Base-by-base conservation (phyloP, 192 early-diverging fungal genomes). In the Endogone sp. region DNA sequence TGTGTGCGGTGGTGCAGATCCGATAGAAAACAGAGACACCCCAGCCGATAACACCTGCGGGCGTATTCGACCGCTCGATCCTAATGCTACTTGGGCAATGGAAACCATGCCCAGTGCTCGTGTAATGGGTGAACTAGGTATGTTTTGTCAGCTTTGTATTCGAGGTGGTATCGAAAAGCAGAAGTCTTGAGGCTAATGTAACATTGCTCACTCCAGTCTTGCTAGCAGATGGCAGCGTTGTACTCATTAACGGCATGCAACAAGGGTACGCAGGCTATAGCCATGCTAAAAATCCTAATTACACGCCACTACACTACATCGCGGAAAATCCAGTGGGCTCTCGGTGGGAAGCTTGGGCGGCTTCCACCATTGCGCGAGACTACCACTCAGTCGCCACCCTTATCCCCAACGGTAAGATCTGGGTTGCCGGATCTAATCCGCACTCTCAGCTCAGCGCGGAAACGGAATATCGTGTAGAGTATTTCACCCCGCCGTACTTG, bases 231-330 rank as follows among this genome's bases (percentile, higher is more conserved):
- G 84, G 86, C 31, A 86, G 72, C 23, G 28, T 85, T 21, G 54
- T 90, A 56, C 70, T 85, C 67, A 59, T 90, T n/a, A 90, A 90
- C 69, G 88, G 88, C 16, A 84, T 81, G 21, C 66, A 75, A 63
- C 77, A 61, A 23, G 88, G 88, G n/a, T 75, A 67, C 65, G 77
- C 85, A 20, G 86, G 88, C 26, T 89, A 82, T 37, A 65, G 75
- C 62, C 64, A 68, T 22, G 75, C 75, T 21, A 63, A 72, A 25
- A 76, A 88, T 58, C 88, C 88, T 16, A 71, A 75, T 2, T 77
- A 75, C 31, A 75, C 75, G 4, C 85, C 88, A 26, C 29, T 79
- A 2, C 65, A 88, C 65, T 90, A 90, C 62, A 75, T 89, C 67
- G 79, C 85, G 3, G n/a, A 4, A 8, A 71, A 69, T 0, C 77